phyloP scores from a whole-genome alignment of 805 yeast species.

The Schwanniomyces occidentalis region DNA sequence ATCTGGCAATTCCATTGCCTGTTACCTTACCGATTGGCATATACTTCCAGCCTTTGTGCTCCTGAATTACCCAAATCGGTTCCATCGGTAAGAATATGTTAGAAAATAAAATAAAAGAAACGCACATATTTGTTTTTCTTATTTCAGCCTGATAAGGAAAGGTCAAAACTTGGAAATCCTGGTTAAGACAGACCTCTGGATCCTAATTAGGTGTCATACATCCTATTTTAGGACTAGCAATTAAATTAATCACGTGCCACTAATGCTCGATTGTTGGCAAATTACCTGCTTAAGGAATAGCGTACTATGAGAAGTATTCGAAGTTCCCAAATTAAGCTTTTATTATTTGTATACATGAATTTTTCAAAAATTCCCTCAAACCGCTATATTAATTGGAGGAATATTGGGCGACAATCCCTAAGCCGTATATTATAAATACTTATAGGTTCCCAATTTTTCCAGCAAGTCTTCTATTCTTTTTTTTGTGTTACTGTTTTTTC shows the following conservation, averaged over 20 bases:
- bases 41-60: no score
- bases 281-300: constrained; percentile 3
- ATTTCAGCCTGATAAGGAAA: background rate
- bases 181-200: background rate
- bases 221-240: no score
- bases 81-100: no score
- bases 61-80: no score
- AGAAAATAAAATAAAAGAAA: background rate
- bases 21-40: no score
- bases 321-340: constrained; percentile 6
- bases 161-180: background rate
- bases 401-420: constrained; percentile 7
- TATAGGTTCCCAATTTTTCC: constrained; percentile 2
- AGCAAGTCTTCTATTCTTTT: no score
- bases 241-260: no score
- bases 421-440: constrained; percentile 8
- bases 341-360: constrained; percentile 8
- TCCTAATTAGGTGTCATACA: no score
- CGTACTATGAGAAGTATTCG: background rate
- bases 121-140: background rate
- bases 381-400: constrained; percentile 9
- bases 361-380: constrained; percentile 10
- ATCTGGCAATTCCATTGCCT: no score
- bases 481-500: constrained; percentile 6
- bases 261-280: constrained; percentile 2